Evolutionary conservation across 805 yeast genomes (phyloP).

Genomic region (Wickerhamiella cacticola): DNA sequence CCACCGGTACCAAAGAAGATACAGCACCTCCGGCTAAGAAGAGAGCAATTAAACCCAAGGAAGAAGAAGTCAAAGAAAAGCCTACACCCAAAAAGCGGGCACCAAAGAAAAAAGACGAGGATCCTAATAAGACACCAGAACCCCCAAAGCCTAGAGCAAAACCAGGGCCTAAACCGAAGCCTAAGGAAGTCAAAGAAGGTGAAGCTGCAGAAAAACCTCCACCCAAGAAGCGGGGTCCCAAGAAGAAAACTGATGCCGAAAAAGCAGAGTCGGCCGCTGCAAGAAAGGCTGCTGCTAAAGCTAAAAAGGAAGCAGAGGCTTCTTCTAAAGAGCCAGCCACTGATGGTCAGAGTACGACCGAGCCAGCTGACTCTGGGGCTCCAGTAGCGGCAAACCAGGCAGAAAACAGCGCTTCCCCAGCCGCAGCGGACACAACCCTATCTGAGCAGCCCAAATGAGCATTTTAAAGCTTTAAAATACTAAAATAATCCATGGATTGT

Average conservation of each 20-base stretch:
- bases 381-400: neutral
- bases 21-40: slow-evolving; percentile 11
- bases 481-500: too few species aligned
- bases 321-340: neutral
- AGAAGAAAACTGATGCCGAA: slow-evolving; percentile 10
- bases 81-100: slow-evolving; percentile 7
- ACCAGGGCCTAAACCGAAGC: slow-evolving; percentile 12
- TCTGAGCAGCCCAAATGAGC: neutral
- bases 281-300: slow-evolving; percentile 9
- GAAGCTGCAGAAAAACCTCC: neutral
- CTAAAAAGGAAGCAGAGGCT: neutral
- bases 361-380: neutral
- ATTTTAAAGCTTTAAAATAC: neutral
- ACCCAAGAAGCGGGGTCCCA: slow-evolving; percentile 13
- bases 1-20: neutral
- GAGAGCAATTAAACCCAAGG: slow-evolving; percentile 5
- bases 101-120: slow-evolving; percentile 4
- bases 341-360: neutral
- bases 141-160: slow-evolving; percentile 3
- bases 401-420: too few species aligned
- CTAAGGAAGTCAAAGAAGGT: slow-evolving; percentile 1
- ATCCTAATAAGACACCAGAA: neutral
- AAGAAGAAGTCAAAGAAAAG: slow-evolving; percentile 1
- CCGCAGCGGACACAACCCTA: neutral
- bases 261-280: slow-evolving; percentile 6